Conservation (phyloP, 2,329 filamentous ascomycete genomes). For the Aaosphaeria pasadenensis region DNA sequence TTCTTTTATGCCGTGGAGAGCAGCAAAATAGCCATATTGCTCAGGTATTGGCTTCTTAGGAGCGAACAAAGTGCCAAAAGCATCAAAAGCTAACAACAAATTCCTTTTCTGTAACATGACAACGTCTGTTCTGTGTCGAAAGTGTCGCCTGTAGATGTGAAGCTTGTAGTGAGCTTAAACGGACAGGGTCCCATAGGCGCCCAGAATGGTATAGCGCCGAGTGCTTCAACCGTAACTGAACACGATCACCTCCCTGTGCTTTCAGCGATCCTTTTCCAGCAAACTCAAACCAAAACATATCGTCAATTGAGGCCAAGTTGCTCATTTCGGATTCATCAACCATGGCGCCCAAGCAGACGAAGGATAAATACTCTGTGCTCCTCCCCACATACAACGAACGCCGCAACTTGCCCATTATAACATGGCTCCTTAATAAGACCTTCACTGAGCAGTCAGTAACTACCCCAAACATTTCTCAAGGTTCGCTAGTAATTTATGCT, state of each 20-base stretch:
- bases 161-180: not conserved
- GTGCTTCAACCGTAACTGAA: conserved; percentile 8
- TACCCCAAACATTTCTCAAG: conserved; percentile 1
- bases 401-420: conserved; percentile 91
- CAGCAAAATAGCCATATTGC: conserved; percentile 55
- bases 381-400: conserved; percentile 99
- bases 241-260: not conserved
- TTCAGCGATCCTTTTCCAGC: too few species aligned
- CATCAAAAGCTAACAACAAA: conserved; percentile 61
- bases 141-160: not conserved
- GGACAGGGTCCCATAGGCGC: conserved; percentile 1
- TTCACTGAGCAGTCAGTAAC: conserved; percentile 76
- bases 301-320: conserved; percentile 12
- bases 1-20: conserved; percentile 46
- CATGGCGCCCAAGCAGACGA: conserved; percentile 36
- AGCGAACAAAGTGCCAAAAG: conserved; percentile 62
- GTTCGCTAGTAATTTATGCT: not conserved
- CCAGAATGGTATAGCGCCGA: conserved; percentile 11
- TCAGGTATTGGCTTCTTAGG: conserved; percentile 50
- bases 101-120: conserved; percentile 35
- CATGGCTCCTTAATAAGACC: conserved; percentile 88
- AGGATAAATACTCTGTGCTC: conserved; percentile 93
- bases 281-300: conserved; percentile 4
- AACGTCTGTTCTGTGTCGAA: not conserved
- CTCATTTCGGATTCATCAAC: conserved; percentile 20